A percentile compares a stretch with the other conserved stretches of the same genome.
phyloP scores from a whole-genome alignment of 192 early-diverging fungal species.

The Coemansia nantahalensis region DNA sequence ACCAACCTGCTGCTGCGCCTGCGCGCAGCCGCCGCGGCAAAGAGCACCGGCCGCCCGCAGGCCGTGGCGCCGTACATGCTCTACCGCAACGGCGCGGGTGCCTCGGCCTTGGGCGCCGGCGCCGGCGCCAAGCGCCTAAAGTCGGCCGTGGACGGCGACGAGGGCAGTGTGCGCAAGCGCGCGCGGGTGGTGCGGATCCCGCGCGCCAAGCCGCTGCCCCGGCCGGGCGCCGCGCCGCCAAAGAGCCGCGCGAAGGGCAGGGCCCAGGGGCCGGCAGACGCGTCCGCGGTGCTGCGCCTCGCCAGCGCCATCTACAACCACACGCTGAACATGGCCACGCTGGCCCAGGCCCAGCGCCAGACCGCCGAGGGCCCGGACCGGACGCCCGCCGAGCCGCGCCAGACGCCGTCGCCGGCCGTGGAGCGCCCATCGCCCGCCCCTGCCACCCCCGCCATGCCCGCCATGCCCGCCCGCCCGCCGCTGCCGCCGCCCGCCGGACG shows the following conservation, averaged over 20 bases:
- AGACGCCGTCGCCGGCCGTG: slow-evolving; percentile 3
- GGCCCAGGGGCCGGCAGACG: slow-evolving; percentile 14
- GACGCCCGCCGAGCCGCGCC: too few species aligned
- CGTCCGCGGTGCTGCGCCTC: slow-evolving; percentile 39
- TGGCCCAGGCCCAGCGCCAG: slow-evolving; percentile 25
- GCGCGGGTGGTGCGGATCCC: slow-evolving; percentile 37
- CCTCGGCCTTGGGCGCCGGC: not conserved
- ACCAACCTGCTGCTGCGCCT: slow-evolving; percentile 40
- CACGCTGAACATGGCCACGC: slow-evolving; percentile 35
- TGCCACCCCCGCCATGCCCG: too few species aligned
- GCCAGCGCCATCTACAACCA: slow-evolving; percentile 53
- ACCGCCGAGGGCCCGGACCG: too few species aligned
- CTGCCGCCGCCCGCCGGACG: too few species aligned
- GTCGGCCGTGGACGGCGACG: slow-evolving; percentile 5
- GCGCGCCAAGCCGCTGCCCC: slow-evolving; percentile 20
- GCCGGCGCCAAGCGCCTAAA: not conserved
- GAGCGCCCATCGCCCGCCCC: too few species aligned
- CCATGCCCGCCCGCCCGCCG: too few species aligned
- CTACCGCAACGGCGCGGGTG: slow-evolving; percentile 13
- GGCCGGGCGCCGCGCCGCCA: not conserved
- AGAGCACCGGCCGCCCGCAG: slow-evolving; percentile 44
- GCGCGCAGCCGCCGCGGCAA: slow-evolving; percentile 46
- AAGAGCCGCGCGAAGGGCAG: slow-evolving; percentile 10
- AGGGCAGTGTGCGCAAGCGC: slow-evolving; percentile 25
- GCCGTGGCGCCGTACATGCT: slow-evolving; percentile 48